Conservation (phyloP, 129 eudicot species). For the Flaveria trinervia region DNA sequence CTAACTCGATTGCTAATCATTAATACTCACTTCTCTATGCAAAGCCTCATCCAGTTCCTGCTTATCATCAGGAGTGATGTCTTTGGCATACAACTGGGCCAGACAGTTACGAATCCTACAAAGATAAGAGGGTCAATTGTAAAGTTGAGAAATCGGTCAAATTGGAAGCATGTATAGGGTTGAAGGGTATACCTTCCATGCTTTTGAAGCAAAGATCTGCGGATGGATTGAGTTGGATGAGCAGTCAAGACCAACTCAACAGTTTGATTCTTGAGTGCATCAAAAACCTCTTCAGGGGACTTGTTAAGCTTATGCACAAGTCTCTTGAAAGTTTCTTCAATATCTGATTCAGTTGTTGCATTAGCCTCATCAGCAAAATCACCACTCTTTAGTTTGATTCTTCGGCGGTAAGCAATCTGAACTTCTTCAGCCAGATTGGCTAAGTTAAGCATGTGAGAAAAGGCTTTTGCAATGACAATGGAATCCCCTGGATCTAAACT, state of each 20-base stretch:
- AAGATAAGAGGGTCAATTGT: not conserved
- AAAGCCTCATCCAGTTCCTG: constrained; percentile 82
- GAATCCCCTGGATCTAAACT: constrained; percentile 97
- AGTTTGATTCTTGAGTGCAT: constrained; percentile 7
- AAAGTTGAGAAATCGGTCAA: not conserved
- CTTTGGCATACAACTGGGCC: constrained; percentile 66
- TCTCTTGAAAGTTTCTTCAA: constrained; percentile 10
- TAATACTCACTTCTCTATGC: constrained; percentile 65
- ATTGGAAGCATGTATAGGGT: not conserved
- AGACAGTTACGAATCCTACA: constrained; percentile 3
- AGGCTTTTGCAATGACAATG: too few species aligned
- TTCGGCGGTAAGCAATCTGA: constrained; percentile 3
- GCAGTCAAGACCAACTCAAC: constrained; percentile 11
- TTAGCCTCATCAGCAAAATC: constrained; percentile 6
- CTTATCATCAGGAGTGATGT: constrained; percentile 81
- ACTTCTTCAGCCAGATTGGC: constrained; percentile 4
- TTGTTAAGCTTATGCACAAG: constrained; percentile 13
- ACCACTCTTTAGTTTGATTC: not conserved
- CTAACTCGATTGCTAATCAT: not conserved
- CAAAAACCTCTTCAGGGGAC: constrained; percentile 1
- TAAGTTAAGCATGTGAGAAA: constrained; percentile 9
- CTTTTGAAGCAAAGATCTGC: constrained; percentile 11
- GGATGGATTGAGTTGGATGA: constrained; percentile 3
- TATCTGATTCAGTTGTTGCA: constrained; percentile 9
- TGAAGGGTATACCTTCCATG: constrained; percentile 2